Percentiles rank a stretch among this genome's conserved stretches.
Evolutionary conservation across 1,284 basidiomycete genomes (phyloP).

Genomic region (Anthracocystis setariae): DNA sequence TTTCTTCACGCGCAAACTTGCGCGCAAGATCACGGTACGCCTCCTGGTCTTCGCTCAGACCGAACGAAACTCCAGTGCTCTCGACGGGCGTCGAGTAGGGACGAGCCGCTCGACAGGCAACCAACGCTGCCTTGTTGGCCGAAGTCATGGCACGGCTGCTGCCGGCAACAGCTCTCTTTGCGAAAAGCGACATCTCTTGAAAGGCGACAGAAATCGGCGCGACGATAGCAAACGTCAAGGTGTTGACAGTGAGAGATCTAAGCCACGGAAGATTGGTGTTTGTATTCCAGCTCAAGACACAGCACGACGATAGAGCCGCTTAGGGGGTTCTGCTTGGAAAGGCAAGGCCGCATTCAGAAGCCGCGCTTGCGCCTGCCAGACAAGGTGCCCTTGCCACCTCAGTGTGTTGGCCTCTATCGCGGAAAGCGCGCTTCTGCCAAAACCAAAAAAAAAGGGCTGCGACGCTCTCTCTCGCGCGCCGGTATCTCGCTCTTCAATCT

Average conservation of each 20-base stretch:
- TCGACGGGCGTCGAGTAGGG: conserved; percentile 39
- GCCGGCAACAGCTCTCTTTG: conserved; percentile 34
- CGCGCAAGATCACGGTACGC: conserved; percentile 70
- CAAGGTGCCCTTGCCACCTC: too few species aligned
- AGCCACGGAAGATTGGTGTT: too few species aligned
- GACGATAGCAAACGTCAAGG: neutral
- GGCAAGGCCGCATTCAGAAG: too few species aligned
- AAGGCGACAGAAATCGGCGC: neutral
- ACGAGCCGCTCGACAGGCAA: conserved; percentile 22
- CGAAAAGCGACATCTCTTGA: conserved; percentile 39
- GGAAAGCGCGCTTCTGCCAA: neutral
- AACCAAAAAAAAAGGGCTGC: too few species aligned
- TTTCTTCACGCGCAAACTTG: conserved; percentile 70
- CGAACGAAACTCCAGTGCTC: conserved; percentile 55
- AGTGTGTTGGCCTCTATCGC: too few species aligned
- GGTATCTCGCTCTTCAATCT: conserved; percentile 15
- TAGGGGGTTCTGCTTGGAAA: too few species aligned
- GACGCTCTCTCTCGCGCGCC: conserved; percentile 7
- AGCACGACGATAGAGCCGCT: too few species aligned
- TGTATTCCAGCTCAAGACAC: too few species aligned
- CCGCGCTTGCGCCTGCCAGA: too few species aligned
- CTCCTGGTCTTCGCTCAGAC: conserved; percentile 68
- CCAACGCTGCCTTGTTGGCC: conserved; percentile 16
- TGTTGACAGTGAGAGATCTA: neutral
- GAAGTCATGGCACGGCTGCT: conserved; percentile 39